Evolutionary conservation across 768 basidiomycete genomes (phyloP), one percentile per base, ranked within the genome.

Genomic region (Atractiella rhizophila): DNA sequence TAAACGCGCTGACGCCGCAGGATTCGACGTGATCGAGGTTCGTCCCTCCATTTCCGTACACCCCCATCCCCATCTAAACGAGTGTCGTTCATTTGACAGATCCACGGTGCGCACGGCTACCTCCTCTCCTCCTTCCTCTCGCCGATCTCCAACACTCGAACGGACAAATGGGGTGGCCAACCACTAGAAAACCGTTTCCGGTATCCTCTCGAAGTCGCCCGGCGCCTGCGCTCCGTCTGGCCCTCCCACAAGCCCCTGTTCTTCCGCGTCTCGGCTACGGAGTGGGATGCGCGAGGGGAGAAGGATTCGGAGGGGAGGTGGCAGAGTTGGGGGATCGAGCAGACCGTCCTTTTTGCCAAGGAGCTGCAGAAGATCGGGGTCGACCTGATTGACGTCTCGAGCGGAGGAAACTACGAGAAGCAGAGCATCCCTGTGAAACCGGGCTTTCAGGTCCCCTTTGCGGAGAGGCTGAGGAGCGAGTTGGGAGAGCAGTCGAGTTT

Each of bases 261-360:
- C 58, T 70, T 74, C 37, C 65, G 79, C 18, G 58, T 77, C 35
- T 71, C 69, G 39, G 75, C 71, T 10, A 61, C 63, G 10, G 75
- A 80, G 45, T 77, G 73, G 71, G 68, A 68, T 8, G 60, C 63
- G 4, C 57, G 67, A 2, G 68, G 70, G 0, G 75, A 69, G 59
- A 66, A 63, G 54, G 65, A 66, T 10, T 61, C 54, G 6, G 54
- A 68, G 16, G 71, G 68, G 12, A 56, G 59, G 40, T 78, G 68
- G 68, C 64, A 62, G 43, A 65, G 69, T 38, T 78, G 78, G 76
- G 79, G 78, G 10, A 61, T 79, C 38, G 72, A 79, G 52, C 80
- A 83, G 57, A 76, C 68, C 54, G 71, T 63, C 25, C 51, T 71
- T 26, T 63, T 72, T 24, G 63, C 64, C 2, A 64, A 64, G 12